Evolutionary conservation across 2,329 filamentous ascomycete species (phyloP).

Genomic region (Fusarium torreyae): DNA sequence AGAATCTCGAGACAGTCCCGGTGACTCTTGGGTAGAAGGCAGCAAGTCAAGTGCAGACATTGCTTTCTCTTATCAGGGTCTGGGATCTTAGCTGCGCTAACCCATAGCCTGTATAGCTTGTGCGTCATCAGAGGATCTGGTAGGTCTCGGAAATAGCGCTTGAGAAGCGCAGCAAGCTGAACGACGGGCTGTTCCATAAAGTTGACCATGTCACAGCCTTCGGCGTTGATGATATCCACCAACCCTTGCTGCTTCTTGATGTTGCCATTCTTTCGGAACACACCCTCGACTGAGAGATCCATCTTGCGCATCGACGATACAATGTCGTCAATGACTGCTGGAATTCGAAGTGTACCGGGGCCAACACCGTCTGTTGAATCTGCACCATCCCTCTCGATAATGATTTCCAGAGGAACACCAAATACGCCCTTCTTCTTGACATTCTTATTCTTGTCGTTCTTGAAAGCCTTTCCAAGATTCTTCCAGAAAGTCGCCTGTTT

Average conservation of each 20-base stretch:
- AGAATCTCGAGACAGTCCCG: constrained; percentile 95
- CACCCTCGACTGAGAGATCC: constrained; percentile 98
- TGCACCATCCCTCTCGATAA: constrained; percentile 93
- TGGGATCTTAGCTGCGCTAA: constrained; percentile 88
- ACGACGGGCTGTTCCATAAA: constrained; percentile 91
- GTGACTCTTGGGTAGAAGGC: constrained; percentile 91
- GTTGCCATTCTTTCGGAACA: constrained; percentile 99
- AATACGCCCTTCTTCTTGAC: constrained; percentile 96
- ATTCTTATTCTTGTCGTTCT: constrained; percentile 82
- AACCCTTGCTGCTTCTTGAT: constrained; percentile 93
- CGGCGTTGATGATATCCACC: constrained; percentile 86
- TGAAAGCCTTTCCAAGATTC: constrained; percentile 97
- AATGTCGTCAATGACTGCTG: constrained; percentile 94
- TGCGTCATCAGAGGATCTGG: constrained; percentile 95
- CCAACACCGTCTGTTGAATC: constrained; percentile 98
- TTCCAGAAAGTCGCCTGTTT: constrained; percentile 96
- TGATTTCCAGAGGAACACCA: constrained; percentile 87
- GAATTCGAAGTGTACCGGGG: constrained; percentile 89
- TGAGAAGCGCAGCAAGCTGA: constrained; percentile 92
- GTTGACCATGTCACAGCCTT: constrained; percentile 88
- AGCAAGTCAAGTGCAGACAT: constrained; percentile 91
- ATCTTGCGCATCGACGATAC: constrained; percentile 97
- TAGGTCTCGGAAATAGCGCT: constrained; percentile 94
- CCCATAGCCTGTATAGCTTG: constrained; percentile 93
- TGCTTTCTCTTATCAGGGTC: constrained; percentile 87